These are phyloP conservation scores for Pseudogymnoascus verrucosus DNA, from an alignment of 2,329 filamentous ascomycete genomes.

Conservation along the genomic window DNA sequence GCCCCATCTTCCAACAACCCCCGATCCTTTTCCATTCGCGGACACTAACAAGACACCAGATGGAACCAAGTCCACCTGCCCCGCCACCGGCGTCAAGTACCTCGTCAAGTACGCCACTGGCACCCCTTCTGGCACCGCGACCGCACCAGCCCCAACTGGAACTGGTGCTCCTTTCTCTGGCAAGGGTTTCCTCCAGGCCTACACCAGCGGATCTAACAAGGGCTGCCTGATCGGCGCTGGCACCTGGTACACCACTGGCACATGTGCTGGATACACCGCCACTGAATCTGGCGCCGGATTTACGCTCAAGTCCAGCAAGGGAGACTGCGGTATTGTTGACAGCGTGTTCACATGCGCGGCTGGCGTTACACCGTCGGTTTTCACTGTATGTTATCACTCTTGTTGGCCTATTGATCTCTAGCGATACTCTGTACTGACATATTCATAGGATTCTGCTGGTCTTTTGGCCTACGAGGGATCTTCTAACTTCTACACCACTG, in stretches of 20 bases:
- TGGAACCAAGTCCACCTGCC: constrained; percentile 45
- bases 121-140: constrained; percentile 16
- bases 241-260: constrained; percentile 59
- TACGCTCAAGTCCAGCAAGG: constrained; percentile 50
- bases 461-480: constrained; percentile 23
- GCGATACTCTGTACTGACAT: neutral
- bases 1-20: neutral
- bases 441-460: constrained; percentile 16
- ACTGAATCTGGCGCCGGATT: constrained; percentile 31
- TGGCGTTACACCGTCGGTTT: constrained; percentile 33
- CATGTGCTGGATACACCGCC: constrained; percentile 59
- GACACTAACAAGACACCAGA: constrained; percentile 8
- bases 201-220: constrained; percentile 37
- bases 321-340: constrained; percentile 46
- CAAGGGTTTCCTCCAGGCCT: constrained; percentile 51
- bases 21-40: neutral
- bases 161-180: constrained; percentile 34
- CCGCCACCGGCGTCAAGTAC: constrained; percentile 45
- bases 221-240: constrained; percentile 63
- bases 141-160: constrained; percentile 27
- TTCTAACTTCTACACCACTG: constrained; percentile 27
- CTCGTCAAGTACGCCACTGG: constrained; percentile 41
- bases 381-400: constrained; percentile 24
- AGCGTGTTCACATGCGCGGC: constrained; percentile 48
- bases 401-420: neutral